phyloP scores from a whole-genome alignment of 257 asterid species.

The Solanum infundibuliforme region DNA sequence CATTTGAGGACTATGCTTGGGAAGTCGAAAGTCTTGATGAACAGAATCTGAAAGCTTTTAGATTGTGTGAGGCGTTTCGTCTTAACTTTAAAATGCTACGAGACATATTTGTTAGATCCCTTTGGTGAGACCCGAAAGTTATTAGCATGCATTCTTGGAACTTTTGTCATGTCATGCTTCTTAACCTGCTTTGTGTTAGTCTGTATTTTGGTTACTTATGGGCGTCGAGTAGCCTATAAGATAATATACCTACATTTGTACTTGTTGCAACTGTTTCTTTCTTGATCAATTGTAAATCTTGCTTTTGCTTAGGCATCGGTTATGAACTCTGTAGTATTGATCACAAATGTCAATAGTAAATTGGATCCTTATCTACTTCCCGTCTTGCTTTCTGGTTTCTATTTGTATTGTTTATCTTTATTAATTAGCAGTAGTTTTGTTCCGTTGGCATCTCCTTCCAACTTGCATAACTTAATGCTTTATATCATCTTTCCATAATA shows the following conservation, averaged over 20 bases:
- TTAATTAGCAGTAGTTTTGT: background rate
- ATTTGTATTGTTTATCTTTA: background rate
- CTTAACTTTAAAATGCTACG: background rate
- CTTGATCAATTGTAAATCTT: background rate
- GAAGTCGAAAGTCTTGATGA: background rate
- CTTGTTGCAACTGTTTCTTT: background rate
- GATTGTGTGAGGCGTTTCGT: background rate
- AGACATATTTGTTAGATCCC: background rate
- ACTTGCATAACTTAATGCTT: background rate
- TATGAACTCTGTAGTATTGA: background rate
- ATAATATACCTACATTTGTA: background rate
- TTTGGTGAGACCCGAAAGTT: background rate
- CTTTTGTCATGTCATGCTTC: background rate
- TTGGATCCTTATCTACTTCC: background rate
- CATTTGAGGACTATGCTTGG: background rate
- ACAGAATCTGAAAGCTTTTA: background rate
- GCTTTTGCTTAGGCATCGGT: background rate
- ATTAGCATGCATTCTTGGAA: background rate
- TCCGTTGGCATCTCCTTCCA: background rate
- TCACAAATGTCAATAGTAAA: background rate
- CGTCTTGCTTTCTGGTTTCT: background rate
- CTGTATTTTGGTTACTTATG: background rate
- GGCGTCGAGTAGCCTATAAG: background rate
- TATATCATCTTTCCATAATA: background rate
- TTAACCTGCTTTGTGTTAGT: background rate